Evolutionary conservation across 208 protist species (phyloP), one percentile per base, ranked within the genome.

Genomic region (Acanthamoeba triangularis): DNA sequence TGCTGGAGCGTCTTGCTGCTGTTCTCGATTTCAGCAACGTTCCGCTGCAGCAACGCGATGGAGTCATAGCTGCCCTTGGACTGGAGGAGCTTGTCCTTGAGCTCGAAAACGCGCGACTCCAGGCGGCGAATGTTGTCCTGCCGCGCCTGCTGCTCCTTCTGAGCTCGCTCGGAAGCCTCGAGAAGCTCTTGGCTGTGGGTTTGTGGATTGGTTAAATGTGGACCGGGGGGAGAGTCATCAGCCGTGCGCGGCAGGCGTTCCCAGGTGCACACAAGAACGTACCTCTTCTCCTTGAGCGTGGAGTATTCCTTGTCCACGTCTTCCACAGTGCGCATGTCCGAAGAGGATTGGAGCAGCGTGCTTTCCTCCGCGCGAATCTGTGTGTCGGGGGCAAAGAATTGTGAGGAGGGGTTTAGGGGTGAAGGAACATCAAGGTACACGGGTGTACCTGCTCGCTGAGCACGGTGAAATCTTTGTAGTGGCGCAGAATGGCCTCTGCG

Each of bases 81-180:
- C 35, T 84, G 41, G 20, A 84, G 18, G 94, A 94, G 33, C 8
- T 94, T 41, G 56, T 95, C 69, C 37, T 96, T 96, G 47, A 95
- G 87, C 47, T 95, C 82, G 44, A 69, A 37, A 23, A 92, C 30
- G 2, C 5, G n/a, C 5, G 93, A 13, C 4, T 59, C 30, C 52
- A 92, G 80, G 16, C 35, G 54, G 30, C 95, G 84, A 10, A 69
- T 25, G 25, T 95, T 35, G 1, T 1, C 7, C 47, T 94, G 35
- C 33, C 35, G 33, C n/a, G 65, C 49, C 6, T 28, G 25, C 2
- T 33, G n/a, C 74, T 90, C 59, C n/a, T 92, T 47, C 25, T 20
- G 59, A 6, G 52, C 33, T 28, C 52, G 16, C 2, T 18, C 30
- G 2, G 76, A 78, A 8, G 30, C 52, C 25, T 54, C 35, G 4